Evolutionary conservation across 305 asterid species (phyloP).

Genomic region (Rubia balearica): DNA sequence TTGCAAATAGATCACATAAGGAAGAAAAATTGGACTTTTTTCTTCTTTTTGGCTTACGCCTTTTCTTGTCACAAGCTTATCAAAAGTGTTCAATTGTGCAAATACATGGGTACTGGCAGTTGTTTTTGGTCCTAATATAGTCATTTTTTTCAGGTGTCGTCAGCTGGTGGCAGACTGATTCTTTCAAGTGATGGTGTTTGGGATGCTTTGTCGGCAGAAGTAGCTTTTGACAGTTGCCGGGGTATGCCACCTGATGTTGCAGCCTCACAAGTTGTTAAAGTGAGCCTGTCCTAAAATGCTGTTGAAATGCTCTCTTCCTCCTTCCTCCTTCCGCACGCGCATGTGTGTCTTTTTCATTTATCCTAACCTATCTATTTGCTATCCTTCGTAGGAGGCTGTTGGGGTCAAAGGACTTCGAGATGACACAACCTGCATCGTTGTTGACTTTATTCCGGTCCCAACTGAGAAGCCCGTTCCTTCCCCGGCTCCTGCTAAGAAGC

Average conservation of each 20-base stretch:
- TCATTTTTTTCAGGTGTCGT: constrained; percentile 52
- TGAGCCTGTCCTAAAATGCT: constrained; percentile 17
- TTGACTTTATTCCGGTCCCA: constrained; percentile 50
- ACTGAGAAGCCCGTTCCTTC: constrained; percentile 67
- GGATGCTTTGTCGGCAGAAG: constrained; percentile 91
- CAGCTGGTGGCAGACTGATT: constrained; percentile 86
- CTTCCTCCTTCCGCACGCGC: background rate
- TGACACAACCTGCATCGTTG: constrained; percentile 96
- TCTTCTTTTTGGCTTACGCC: too few relatives aligned
- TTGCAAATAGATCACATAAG: background rate
- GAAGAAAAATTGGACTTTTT: background rate
- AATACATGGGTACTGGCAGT: background rate
- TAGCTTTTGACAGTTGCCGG: constrained; percentile 77
- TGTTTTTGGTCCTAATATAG: background rate
- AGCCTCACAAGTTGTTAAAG: constrained; percentile 87
- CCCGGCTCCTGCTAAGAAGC: constrained; percentile 63
- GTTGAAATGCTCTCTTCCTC: constrained; percentile 6
- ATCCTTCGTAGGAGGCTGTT: constrained; percentile 67
- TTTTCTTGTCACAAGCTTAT: background rate
- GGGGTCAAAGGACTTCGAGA: constrained; percentile 85
- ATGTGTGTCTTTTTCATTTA: constrained; percentile 12
- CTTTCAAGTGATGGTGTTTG: constrained; percentile 97
- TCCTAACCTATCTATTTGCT: constrained; percentile 2
- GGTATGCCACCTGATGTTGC: constrained; percentile 90
- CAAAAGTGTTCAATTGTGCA: background rate